Evolutionary conservation across 345 rosid genomes (phyloP).

Genomic region (Psidium guajava): DNA sequence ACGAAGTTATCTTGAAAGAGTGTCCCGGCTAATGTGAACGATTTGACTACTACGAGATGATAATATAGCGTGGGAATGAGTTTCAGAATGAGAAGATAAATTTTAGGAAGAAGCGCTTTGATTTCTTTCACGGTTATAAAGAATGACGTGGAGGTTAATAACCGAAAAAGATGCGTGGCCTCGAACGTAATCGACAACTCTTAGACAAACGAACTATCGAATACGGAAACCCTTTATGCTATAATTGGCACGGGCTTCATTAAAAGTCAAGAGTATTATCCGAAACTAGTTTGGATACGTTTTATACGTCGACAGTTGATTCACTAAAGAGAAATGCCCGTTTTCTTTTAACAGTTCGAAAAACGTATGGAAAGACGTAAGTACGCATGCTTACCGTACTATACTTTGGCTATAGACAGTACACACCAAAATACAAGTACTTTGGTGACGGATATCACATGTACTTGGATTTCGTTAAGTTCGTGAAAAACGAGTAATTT

Average conservation of each 20-base stretch:
- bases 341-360: neutral
- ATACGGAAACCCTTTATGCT: neutral
- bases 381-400: neutral
- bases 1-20: neutral
- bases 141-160: neutral
- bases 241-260: neutral
- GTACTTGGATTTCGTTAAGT: neutral
- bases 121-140: neutral
- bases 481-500: no score
- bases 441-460: neutral
- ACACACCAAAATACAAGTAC: neutral
- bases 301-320: neutral
- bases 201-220: neutral
- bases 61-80: neutral
- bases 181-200: neutral
- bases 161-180: neutral
- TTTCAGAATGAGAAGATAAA: neutral
- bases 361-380: neutral
- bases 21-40: neutral
- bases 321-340: neutral
- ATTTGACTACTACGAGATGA: neutral
- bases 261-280: neutral
- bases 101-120: neutral
- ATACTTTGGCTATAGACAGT: neutral
- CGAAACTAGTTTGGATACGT: neutral